Evolutionary conservation across 768 basidiomycete genomes (phyloP), one percentile per base, ranked within the genome.

Genomic region (Russula emetica): DNA sequence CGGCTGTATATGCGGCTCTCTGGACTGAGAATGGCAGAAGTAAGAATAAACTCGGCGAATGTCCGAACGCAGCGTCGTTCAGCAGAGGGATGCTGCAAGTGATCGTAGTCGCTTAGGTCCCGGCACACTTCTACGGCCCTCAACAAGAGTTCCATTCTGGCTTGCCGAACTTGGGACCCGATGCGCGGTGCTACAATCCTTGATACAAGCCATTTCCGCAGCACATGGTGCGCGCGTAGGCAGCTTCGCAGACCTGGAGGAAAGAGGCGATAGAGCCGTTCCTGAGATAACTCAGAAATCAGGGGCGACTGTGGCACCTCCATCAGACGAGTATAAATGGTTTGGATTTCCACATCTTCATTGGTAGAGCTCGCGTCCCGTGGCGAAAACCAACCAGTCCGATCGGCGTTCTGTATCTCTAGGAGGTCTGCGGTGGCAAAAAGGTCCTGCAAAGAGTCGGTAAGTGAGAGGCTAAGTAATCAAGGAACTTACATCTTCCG

Each of bases 351-450:
- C n/a, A 85, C 78, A 3, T 79, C 77, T 53, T 94, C 92, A 13
- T 83, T 80, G 53, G 76, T 73, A 0, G 78, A 74, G 18, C 74
- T 74, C 0, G 77, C 71, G n/a, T 92, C 90, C 58, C 83, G 78
- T 36, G 76, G 66, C 4, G 79, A 76, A 73, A 92, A 89, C 91
- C 92, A 94, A 3, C 88, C 92, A 2, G 83, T 86, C 36, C 85
- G 83, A 71, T 94, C 92, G 18, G 84, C 82, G 2, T 83, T 85
- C 72, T 94, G 92, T 0, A 90, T 83, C 73, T 94, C 92, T 11
- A 94, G 79, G 20, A 92, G 74, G 72, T 94, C 92, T 5, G 85
- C 83, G 8, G 88, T 85, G 49, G 86, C 78, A 69, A 90, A 87
- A 42, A 94, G 77, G 74, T 93, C 91, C 89, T 92, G 64, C 50